Conservation (phyloP, 306 rosid species). For the Corylus americana region DNA sequence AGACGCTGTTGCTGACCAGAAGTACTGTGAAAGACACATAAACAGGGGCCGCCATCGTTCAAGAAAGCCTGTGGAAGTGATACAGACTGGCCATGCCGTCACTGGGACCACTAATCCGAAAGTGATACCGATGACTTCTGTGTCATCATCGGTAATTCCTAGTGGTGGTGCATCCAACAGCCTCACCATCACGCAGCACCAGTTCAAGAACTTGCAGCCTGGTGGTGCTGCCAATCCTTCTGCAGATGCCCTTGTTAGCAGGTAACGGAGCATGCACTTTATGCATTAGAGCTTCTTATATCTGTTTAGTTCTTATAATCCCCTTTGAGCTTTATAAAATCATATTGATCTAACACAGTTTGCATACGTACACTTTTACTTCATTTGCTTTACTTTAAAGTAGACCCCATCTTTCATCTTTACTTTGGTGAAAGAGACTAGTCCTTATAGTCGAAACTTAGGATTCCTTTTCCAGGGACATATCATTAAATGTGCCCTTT, state of each 20-base stretch:
- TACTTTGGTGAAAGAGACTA: conserved; percentile 42
- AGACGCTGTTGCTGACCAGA: conserved; percentile 60
- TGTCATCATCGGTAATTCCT: conserved; percentile 28
- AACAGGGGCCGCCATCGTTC: conserved; percentile 72
- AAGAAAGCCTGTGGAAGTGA: conserved; percentile 73
- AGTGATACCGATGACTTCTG: conserved; percentile 25
- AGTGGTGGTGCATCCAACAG: conserved; percentile 31
- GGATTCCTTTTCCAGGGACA: conserved; percentile 34
- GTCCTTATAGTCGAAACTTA: conserved; percentile 28
- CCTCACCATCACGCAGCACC: conserved; percentile 22
- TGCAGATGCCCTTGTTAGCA: conserved; percentile 32
- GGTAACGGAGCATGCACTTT: conserved; percentile 24
- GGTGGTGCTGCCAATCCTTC: conserved; percentile 31
- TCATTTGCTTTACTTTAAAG: conserved; percentile 34
- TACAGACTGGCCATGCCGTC: conserved; percentile 54
- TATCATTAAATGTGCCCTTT: conserved; percentile 13
- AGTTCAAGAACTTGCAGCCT: conserved; percentile 41
- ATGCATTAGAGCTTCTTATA: not conserved
- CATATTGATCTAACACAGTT: conserved; percentile 9
- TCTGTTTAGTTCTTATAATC: conserved; percentile 24
- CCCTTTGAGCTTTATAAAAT: not conserved
- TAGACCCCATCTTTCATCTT: conserved; percentile 33
- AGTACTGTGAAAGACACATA: conserved; percentile 63
- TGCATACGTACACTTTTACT: conserved; percentile 3
- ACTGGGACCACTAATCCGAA: conserved; percentile 36